phyloP scores from a whole-genome alignment of 2,329 filamentous ascomycete genomes.

The Cryphonectria radicalis region DNA sequence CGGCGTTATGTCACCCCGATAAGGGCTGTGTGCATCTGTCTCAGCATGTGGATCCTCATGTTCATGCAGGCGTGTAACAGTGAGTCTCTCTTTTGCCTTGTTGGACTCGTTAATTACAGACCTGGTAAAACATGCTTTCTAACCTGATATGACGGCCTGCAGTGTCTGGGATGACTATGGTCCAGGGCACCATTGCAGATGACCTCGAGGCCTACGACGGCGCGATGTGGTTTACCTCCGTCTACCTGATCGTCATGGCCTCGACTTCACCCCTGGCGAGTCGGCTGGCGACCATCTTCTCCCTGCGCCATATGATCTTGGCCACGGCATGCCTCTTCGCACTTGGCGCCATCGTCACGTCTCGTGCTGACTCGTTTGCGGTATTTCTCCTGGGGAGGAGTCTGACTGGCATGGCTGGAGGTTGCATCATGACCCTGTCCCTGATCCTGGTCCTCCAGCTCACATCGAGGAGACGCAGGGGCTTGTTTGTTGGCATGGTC shows the following conservation, averaged over 20 bases:
- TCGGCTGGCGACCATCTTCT: slow-evolving; percentile 75
- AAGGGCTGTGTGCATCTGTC: slow-evolving; percentile 51
- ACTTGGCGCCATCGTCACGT: slow-evolving; percentile 67
- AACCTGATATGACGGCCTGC: slow-evolving; percentile 37
- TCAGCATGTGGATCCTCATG: slow-evolving; percentile 60
- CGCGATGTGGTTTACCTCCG: slow-evolving; percentile 80
- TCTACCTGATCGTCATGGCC: slow-evolving; percentile 69
- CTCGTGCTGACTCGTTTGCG: slow-evolving; percentile 60
- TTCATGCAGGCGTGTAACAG: slow-evolving; percentile 56
- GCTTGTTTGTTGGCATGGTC: slow-evolving; percentile 73
- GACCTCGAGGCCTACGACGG: slow-evolving; percentile 75
- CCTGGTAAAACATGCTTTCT: not conserved
- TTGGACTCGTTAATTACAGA: not conserved
- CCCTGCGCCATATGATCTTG: slow-evolving; percentile 67
- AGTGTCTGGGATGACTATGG: slow-evolving; percentile 78
- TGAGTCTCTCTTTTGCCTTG: not conserved
- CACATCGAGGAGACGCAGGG: slow-evolving; percentile 67
- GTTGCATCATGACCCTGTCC: slow-evolving; percentile 73
- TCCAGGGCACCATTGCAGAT: slow-evolving; percentile 75
- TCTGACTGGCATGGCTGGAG: slow-evolving; percentile 70
- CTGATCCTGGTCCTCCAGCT: slow-evolving; percentile 80
- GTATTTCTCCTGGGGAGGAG: slow-evolving; percentile 72
- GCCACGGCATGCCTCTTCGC: slow-evolving; percentile 62
- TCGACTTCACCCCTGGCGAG: slow-evolving; percentile 71
- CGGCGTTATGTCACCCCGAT: slow-evolving; percentile 32